These are phyloP conservation scores for Trypanosoma brucei DNA, from an alignment of 208 protist species.

Conservation along the genomic window DNA sequence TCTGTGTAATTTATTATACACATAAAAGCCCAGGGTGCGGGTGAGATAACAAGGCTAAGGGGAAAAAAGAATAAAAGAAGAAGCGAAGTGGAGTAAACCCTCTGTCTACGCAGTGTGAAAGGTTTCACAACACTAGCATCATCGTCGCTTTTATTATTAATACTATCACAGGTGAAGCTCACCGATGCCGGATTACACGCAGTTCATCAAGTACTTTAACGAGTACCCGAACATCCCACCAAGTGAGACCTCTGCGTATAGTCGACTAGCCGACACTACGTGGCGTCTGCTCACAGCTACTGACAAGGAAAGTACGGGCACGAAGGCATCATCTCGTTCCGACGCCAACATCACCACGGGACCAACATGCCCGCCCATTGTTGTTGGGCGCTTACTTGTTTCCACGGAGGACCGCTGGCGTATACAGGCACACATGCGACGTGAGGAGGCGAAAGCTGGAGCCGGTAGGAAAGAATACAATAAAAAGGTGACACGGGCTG, in stretches of 20 bases:
- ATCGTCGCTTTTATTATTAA: neutral
- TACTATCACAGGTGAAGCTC: neutral
- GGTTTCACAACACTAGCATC: too few species aligned
- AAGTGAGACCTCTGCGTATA: conserved; percentile 32
- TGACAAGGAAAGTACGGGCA: conserved; percentile 30
- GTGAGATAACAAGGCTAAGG: neutral
- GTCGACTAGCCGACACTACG: conserved; percentile 52
- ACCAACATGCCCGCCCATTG: conserved; percentile 27
- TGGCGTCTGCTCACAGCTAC: conserved; percentile 58
- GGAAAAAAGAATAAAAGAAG: too few species aligned
- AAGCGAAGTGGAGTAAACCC: neutral
- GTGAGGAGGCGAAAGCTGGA: conserved; percentile 72
- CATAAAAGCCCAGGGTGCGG: neutral
- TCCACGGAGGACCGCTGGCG: conserved; percentile 83
- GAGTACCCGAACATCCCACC: conserved; percentile 38
- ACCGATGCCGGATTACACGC: conserved; percentile 63
- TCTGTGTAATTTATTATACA: neutral
- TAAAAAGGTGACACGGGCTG: conserved; percentile 83
- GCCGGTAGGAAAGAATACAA: conserved; percentile 81
- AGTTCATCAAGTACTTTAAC: conserved; percentile 83
- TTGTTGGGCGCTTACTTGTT: conserved; percentile 66
- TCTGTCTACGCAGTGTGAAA: neutral
- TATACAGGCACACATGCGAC: conserved; percentile 81
- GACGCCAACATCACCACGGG: conserved; percentile 1
- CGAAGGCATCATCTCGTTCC: conserved; percentile 7